Evolutionary conservation across 306 rosid genomes (phyloP), one percentile per base, ranked within the genome.

Genomic region (Malus fusca): DNA sequence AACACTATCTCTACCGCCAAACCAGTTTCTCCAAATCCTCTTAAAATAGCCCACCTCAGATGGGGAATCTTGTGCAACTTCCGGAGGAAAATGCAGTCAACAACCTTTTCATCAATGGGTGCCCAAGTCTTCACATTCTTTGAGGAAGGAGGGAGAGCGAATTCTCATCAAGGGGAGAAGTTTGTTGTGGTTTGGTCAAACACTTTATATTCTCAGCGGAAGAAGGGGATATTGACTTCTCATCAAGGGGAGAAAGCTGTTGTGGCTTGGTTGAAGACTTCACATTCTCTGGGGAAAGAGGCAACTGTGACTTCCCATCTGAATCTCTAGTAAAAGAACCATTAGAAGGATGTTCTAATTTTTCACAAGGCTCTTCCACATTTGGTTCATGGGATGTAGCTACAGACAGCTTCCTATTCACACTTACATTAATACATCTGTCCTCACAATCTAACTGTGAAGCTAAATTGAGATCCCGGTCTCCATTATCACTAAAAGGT

Each of bases 21-120:
- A 76, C 68, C 73, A 80, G 22, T 70, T 69, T 70, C 75, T 82
- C 87, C 87, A 85, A 12, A 80, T 35, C 63, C 51, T 82, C 64
- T 78, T 79, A 3, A 83, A 71, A 85, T 80, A 84, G 25, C 81
- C 88, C 21, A 21, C 74, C 67, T 82, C 78, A 76, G 77, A 31
- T 65, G 71, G 55, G 44, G 79, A 66, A 73, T 53, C 82, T 31
- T 72, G 80, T 31, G 25, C 64, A 60, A 44, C 68, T 31, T 26
- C 74, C 18, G 60, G 42, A 61, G 51, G 62, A 40, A 43, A 23
- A 55, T 23, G 48, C 78, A 46, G 61, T 76, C 67, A 30, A 53
- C 76, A 75, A 56, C 81, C 55, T 81, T 78, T 56, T 59, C 69
- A 17, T 74, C 66, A 60, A 18, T 14, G 46, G 79, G 65, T 5